These are phyloP conservation scores for Tetragonia tetragonoides DNA, from an alignment of 148 eudicot genomes.

Conservation along the genomic window DNA sequence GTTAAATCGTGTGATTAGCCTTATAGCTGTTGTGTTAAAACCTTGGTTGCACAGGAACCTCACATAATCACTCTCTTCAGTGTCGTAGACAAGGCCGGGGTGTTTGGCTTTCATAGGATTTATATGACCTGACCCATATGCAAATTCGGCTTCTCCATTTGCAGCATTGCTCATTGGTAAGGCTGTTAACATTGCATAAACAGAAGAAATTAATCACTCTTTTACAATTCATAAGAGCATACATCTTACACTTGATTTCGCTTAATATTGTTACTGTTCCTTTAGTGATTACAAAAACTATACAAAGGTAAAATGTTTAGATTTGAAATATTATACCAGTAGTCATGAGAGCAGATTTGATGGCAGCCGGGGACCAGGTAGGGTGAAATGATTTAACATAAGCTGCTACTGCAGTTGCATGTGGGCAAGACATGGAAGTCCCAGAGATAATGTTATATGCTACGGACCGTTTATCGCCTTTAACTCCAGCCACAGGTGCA, in stretches of 20 bases:
- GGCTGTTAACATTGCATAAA: constrained; percentile 17
- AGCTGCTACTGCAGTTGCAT: constrained; percentile 50
- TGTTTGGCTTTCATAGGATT: constrained; percentile 35
- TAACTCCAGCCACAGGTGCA: constrained; percentile 8
- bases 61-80: constrained; percentile 28
- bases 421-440: constrained; percentile 62
- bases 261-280: no score
- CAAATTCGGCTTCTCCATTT: constrained; percentile 36
- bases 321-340: constrained; percentile 30
- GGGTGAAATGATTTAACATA: constrained; percentile 45
- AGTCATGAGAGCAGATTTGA: constrained; percentile 60
- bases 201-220: neutral
- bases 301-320: no score
- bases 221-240: no score
- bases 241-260: no score
- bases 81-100: constrained; percentile 48
- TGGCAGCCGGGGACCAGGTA: constrained; percentile 51
- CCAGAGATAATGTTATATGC: constrained; percentile 37
- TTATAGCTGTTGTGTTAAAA: neutral
- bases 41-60: constrained; percentile 31
- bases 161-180: constrained; percentile 26
- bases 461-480: constrained; percentile 31
- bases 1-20: constrained; percentile 24
- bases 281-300: no score
- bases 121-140: constrained; percentile 47